Evolutionary conservation across 306 rosid species (phyloP).

Genomic region (Pyrus betulifolia): DNA sequence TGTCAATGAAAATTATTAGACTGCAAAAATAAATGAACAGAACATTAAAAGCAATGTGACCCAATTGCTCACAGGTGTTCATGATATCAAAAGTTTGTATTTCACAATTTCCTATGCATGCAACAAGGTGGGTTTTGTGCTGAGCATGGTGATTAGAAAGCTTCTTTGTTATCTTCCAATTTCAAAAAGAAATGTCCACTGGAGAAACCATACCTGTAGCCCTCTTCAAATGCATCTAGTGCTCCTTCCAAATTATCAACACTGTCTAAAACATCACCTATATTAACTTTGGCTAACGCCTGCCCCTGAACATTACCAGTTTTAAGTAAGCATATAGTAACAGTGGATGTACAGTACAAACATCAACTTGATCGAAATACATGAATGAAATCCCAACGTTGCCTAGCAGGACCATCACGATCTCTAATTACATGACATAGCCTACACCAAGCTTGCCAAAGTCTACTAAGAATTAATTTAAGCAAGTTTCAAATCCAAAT

Average conservation of each 20-base stretch:
- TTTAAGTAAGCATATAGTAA: constrained; percentile 24
- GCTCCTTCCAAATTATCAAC: constrained; percentile 56
- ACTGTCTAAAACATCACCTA: constrained; percentile 77
- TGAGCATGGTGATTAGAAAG: background rate
- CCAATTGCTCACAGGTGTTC: background rate
- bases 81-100: background rate
- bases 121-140: background rate
- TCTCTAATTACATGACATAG: constrained; percentile 5
- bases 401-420: background rate
- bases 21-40: background rate
- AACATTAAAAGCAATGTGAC: background rate
- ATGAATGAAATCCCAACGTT: constrained; percentile 8
- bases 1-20: background rate
- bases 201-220: constrained; percentile 55
- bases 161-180: background rate
- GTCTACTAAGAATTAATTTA: background rate
- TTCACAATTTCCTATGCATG: constrained; percentile 10
- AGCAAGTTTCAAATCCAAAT: background rate
- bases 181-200: constrained; percentile 2
- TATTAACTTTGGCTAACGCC: constrained; percentile 58
- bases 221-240: constrained; percentile 55
- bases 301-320: constrained; percentile 53
- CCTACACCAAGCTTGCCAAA: background rate
- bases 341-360: background rate
- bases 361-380: constrained; percentile 2